Evolutionary conservation across 2,329 filamentous ascomycete species (phyloP).

Genomic region (Fusarium phyllophilum): DNA sequence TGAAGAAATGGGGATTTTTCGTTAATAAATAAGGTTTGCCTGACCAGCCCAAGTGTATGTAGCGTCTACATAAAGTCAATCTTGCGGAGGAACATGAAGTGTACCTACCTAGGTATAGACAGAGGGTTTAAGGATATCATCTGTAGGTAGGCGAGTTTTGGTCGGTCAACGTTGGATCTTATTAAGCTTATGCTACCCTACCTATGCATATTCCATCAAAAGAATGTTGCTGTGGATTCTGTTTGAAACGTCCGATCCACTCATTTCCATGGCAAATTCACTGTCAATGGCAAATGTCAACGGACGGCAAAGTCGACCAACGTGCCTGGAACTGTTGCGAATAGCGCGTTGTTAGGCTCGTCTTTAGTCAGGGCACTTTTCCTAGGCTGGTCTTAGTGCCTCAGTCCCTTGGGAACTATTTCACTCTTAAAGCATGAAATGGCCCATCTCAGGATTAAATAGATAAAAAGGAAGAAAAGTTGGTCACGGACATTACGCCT

Average conservation of each 20-base stretch:
- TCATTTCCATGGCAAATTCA: neutral
- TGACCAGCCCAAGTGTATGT: neutral
- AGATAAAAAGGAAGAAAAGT: neutral
- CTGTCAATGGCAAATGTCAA: neutral
- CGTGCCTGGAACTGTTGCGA: constrained; percentile 8
- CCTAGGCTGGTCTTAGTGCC: neutral
- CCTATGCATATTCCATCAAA: neutral
- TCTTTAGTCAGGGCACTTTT: constrained; percentile 22
- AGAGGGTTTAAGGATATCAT: neutral
- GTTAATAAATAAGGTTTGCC: constrained; percentile 6
- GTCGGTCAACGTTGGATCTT: neutral
- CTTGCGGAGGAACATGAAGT: neutral
- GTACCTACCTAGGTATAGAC: neutral
- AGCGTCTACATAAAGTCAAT: neutral
- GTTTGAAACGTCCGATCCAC: constrained; percentile 22
- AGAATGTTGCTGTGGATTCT: neutral
- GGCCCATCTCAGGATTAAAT: neutral
- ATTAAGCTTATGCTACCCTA: neutral
- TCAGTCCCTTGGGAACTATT: neutral
- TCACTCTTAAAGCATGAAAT: neutral
- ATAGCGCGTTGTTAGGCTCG: constrained; percentile 12
- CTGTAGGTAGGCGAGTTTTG: neutral
- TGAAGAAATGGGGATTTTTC: constrained; percentile 4
- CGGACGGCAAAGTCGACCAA: constrained; percentile 6
- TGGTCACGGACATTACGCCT: constrained; percentile 18